These are phyloP conservation scores for Liriodendron chinense DNA, from an alignment of 164 flowering plant species.

Conservation along the genomic window DNA sequence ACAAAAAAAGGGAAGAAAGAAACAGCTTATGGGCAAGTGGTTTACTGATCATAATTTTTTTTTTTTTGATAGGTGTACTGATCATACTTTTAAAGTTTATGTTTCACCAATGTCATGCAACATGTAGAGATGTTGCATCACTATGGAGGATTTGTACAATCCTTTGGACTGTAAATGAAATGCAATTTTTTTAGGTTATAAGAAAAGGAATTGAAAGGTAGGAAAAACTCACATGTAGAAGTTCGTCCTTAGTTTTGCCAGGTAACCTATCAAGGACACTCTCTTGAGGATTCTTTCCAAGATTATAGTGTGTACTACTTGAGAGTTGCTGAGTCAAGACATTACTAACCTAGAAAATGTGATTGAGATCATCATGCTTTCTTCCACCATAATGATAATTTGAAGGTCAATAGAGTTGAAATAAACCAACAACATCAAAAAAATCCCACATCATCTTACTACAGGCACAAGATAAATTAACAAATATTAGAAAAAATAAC, in stretches of 20 bases:
- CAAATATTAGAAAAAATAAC: too few species aligned
- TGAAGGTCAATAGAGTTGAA: not conserved
- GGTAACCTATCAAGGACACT: conserved; percentile 80
- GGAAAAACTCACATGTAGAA: conserved; percentile 62
- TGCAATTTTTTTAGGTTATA: too few species aligned
- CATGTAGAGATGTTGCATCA: not conserved
- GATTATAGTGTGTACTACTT: conserved; percentile 55
- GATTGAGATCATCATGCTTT: not conserved
- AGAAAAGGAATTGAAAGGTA: not conserved
- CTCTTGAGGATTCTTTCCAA: conserved; percentile 75
- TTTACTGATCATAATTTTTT: not conserved
- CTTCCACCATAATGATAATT: not conserved
- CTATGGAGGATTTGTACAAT: not conserved
- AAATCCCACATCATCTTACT: not conserved
- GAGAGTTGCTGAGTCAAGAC: conserved; percentile 82
- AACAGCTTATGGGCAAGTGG: not conserved
- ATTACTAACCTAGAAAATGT: conserved; percentile 55
- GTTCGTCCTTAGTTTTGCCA: conserved; percentile 57
- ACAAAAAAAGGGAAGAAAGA: too few species aligned
- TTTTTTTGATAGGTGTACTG: too few species aligned
- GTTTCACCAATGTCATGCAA: not conserved
- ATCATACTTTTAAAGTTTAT: not conserved
- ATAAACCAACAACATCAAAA: not conserved
- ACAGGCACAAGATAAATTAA: not conserved
- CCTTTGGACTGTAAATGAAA: not conserved